phyloP scores from a whole-genome alignment of 2,329 filamentous ascomycete species.

The Diaporthe citrichinensis region DNA sequence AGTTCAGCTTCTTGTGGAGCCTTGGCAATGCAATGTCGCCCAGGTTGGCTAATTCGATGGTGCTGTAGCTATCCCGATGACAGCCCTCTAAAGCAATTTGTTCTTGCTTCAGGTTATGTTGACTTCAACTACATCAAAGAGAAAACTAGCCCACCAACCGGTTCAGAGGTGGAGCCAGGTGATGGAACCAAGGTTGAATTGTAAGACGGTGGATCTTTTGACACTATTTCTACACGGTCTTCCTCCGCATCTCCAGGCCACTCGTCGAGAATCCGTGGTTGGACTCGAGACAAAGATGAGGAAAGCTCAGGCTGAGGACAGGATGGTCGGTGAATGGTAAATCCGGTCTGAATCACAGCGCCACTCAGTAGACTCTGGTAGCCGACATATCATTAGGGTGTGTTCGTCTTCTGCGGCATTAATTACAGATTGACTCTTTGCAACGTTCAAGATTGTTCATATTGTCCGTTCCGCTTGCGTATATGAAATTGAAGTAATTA shows the following conservation, averaged over 20 bases:
- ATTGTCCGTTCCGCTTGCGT: neutral
- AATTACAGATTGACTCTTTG: neutral
- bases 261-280: neutral
- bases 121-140: conserved; percentile 28
- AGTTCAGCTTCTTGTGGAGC: neutral
- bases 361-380: neutral
- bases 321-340: neutral
- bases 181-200: conserved; percentile 7
- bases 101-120: conserved; percentile 25
- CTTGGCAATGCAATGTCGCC: neutral
- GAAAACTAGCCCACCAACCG: neutral
- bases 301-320: neutral
- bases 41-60: neutral
- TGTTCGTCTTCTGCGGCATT: neutral
- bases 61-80: conserved; percentile 13
- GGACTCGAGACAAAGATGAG: neutral
- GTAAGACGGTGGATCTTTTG: neutral
- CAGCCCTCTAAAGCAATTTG: conserved; percentile 17
- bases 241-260: neutral
- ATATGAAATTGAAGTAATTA: neutral
- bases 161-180: neutral
- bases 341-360: neutral
- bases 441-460: neutral
- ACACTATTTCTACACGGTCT: too few relatives aligned
- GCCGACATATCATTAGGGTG: too few relatives aligned